Percentiles rank a stretch among this genome's conserved stretches.
phyloP scores from a whole-genome alignment of 768 basidiomycete genomes.

The Fomitopsis serialis region DNA sequence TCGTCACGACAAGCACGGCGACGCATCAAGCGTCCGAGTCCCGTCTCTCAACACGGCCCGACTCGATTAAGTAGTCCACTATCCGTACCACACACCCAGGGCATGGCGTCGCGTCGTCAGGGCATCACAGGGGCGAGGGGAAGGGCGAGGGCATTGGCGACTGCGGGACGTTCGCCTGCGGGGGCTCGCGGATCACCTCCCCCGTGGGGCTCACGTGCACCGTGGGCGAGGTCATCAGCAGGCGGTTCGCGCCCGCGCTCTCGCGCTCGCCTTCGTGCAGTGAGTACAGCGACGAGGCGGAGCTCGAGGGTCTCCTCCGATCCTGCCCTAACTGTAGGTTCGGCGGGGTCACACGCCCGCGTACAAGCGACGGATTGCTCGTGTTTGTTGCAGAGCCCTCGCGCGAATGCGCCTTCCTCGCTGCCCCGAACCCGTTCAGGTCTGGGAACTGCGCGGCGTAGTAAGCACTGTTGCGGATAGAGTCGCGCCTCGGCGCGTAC shows the following conservation, averaged over 20 bases:
- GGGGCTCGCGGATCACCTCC: slow-evolving; percentile 16
- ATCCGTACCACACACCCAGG: neutral
- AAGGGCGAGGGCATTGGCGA: slow-evolving; percentile 17
- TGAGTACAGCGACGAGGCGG: neutral
- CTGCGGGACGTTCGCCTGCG: slow-evolving; percentile 19
- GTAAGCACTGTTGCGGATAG: slow-evolving; percentile 14
- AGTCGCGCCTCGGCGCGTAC: slow-evolving; percentile 8
- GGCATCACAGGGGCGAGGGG: slow-evolving; percentile 1
- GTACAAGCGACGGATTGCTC: neutral
- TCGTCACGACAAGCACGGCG: neutral
- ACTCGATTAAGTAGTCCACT: neutral
- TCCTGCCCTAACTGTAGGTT: neutral
- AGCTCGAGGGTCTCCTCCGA: no score
- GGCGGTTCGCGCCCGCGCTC: neutral
- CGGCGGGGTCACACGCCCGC: neutral
- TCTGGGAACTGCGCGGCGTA: slow-evolving; percentile 8
- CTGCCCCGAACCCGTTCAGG: neutral
- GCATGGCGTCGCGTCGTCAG: neutral
- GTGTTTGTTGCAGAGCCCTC: neutral
- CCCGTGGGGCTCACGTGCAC: neutral
- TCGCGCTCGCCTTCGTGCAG: neutral
- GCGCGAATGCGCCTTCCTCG: neutral
- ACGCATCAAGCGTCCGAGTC: neutral
- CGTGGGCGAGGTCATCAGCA: slow-evolving; percentile 1
- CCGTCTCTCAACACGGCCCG: neutral